A percentile compares a stretch with the other conserved stretches of the same genome.
Conservation (phyloP, 2,329 filamentous ascomycete genomes). For the Zymoseptoria pseudotritici region DNA sequence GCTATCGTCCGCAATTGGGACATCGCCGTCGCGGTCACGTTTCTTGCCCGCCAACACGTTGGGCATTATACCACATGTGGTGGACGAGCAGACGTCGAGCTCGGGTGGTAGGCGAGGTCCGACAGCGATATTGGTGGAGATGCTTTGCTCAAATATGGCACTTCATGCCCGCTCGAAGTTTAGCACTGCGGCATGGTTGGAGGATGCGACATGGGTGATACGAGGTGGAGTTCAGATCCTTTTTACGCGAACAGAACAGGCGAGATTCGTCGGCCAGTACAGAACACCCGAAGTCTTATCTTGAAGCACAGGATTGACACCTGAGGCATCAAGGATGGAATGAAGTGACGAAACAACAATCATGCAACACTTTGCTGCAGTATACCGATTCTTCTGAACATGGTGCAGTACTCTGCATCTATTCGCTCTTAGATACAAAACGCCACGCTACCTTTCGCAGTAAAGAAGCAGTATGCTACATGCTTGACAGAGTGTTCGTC, state of each 20-base stretch:
- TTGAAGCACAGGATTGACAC: neutral
- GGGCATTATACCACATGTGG: neutral
- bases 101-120: constrained; percentile 6
- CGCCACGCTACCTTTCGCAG: neutral
- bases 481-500: neutral
- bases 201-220: neutral
- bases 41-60: constrained; percentile 8
- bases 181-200: neutral
- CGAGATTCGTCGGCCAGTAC: neutral
- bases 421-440: neutral
- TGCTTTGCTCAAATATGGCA: neutral
- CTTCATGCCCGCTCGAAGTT: neutral
- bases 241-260: neutral
- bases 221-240: neutral
- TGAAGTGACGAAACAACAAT: too few relatives aligned
- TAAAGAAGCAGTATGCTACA: neutral
- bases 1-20: neutral
- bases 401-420: neutral
- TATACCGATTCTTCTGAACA: neutral
- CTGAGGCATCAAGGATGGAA: neutral
- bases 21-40: constrained; percentile 11
- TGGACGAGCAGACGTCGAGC: neutral
- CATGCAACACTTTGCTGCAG: too few relatives aligned
- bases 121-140: neutral
- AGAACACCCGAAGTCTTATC: neutral